Conservation (phyloP, 2,329 filamentous ascomycete species). For the Trichoderma sp. region DNA sequence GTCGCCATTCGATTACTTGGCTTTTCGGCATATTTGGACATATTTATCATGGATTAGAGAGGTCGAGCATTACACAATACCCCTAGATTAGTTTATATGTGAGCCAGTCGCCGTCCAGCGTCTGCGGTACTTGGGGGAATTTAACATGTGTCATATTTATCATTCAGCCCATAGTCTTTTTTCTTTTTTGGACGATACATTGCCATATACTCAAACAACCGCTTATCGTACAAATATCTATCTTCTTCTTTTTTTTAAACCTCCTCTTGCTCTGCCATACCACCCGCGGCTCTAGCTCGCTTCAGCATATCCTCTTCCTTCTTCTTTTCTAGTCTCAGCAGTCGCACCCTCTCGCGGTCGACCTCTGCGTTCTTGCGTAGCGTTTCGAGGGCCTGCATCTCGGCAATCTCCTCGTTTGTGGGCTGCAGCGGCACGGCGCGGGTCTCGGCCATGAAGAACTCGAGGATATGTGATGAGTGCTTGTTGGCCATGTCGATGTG, state of each 20-base stretch:
- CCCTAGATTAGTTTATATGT: background rate
- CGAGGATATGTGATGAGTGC: slow-evolving; percentile 62
- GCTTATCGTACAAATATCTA: slow-evolving; percentile 35
- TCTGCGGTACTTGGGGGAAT: background rate
- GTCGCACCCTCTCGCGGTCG: slow-evolving; percentile 56
- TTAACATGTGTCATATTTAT: slow-evolving; percentile 16
- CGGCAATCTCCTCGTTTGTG: slow-evolving; percentile 59
- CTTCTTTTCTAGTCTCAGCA: slow-evolving; percentile 58
- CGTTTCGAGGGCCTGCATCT: slow-evolving; percentile 60
- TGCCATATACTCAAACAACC: slow-evolving; percentile 24
- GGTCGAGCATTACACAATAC: background rate
- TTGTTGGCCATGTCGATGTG: slow-evolving; percentile 66
- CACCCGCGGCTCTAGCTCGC: slow-evolving; percentile 42
- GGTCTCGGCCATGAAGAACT: slow-evolving; percentile 62
- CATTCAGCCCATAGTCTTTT: slow-evolving; percentile 7
- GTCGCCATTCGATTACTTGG: background rate
- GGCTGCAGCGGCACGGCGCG: slow-evolving; percentile 59
- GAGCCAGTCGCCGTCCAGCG: background rate
- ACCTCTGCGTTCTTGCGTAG: slow-evolving; percentile 50
- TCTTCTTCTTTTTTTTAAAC: slow-evolving; percentile 24
- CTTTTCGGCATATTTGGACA: background rate
- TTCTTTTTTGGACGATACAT: background rate
- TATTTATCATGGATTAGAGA: background rate
- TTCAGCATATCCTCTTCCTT: slow-evolving; percentile 58
- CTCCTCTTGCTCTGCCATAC: slow-evolving; percentile 39